Base-by-base conservation (phyloP, 1,284 basidiomycete genomes). In the Volvariella volvacea region DNA sequence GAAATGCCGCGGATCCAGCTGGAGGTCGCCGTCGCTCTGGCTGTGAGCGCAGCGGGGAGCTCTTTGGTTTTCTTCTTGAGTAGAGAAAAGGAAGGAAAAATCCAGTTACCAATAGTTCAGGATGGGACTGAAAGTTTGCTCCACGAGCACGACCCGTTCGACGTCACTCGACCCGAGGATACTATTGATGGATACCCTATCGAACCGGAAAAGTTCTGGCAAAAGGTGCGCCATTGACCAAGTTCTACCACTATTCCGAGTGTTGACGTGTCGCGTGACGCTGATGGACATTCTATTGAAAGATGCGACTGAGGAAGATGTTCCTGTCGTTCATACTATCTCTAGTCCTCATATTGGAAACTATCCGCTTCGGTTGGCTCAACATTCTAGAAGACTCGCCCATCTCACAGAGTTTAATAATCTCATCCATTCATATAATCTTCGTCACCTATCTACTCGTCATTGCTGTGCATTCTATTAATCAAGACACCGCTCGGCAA, bases 121-220 rank as follows among this genome's bases (percentile, higher is more conserved):
- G 25, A 36, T n/a, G 34, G n/a, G 8, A 36, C 14, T 4, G 34
- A 36, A 8, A 15, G n/a, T 20, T 19, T 36, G 46, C 39, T 12
- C 6, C 34, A 6, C 19, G 34, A 36, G 19, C 51, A 53, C 50
- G 91, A 93, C 58, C 80, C 88, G 2, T 92, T 92, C 59, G 80
- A 92, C 52, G 77, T 92, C 28, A 76, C 80, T 21, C 80, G 66
- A 34, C 76, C 83, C 2, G 78, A 83, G 53, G 84, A 92, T 55
- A 56, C 78, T 25, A 54, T 81, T 10, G 84, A 93, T 55, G 91
- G 91, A 1, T 77, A 78, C 44, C 85, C 88, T 8, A 71, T 93
- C 38, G 67, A 88, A 16, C 81, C 78, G 42, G 74, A 75, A 9
- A 64, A 53, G 12, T 93, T 94, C 57, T 93, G 90, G 88, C 54